Percentiles rank a stretch among this genome's conserved stretches.
phyloP scores from a whole-genome alignment of 768 basidiomycete species.

The Lactarius akahatsu region DNA sequence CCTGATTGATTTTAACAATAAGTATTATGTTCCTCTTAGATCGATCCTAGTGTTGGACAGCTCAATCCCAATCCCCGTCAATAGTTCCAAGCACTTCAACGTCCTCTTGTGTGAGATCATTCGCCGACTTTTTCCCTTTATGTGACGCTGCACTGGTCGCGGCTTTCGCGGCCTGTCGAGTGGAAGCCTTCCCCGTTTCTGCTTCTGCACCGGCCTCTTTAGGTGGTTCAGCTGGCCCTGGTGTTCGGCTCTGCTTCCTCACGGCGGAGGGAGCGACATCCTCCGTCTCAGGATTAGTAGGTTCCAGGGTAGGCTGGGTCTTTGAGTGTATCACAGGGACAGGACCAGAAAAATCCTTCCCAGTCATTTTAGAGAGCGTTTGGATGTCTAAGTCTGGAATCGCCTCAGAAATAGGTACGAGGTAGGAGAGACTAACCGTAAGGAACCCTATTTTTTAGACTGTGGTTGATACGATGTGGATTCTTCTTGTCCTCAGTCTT shows the following conservation, averaged over 20 bases:
- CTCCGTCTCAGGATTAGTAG: conserved; percentile 26
- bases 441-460: conserved; percentile 71
- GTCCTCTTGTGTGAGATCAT: conserved; percentile 28
- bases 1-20: conserved; percentile 1
- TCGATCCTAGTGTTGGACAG: neutral
- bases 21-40: neutral
- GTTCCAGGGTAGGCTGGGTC: conserved; percentile 38
- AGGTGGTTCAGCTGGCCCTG: conserved; percentile 15
- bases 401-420: conserved; percentile 1
- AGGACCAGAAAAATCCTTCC: conserved; percentile 82
- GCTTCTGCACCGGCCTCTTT: conserved; percentile 11
- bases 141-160: conserved; percentile 2
- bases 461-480: conserved; percentile 68
- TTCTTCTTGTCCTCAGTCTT: conserved; percentile 86
- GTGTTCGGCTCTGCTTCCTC: conserved; percentile 26
- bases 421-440: conserved; percentile 56
- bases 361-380: conserved; percentile 75
- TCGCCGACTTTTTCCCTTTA: conserved; percentile 22
- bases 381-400: conserved; percentile 54
- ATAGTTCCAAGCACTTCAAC: conserved; percentile 36
- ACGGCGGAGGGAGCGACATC: neutral
- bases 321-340: conserved; percentile 62
- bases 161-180: conserved; percentile 18
- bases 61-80: conserved; percentile 32
- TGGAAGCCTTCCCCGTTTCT: conserved; percentile 9